These are phyloP conservation scores for Ceratocystis papillata DNA, from an alignment of 2,329 filamentous ascomycete species.

Conservation along the genomic window DNA sequence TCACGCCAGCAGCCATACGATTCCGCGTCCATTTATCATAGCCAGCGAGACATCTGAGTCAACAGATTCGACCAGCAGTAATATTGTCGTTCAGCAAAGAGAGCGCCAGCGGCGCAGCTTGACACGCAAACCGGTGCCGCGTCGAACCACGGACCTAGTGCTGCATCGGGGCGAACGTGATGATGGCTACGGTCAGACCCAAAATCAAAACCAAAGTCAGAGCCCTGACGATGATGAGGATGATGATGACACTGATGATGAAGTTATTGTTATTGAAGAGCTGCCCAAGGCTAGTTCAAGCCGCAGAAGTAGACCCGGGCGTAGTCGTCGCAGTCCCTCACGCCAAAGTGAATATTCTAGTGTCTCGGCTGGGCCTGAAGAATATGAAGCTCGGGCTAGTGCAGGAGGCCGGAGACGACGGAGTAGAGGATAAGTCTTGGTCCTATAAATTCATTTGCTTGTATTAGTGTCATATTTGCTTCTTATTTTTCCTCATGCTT, in stretches of 20 bases:
- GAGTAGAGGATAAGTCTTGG: constrained; percentile 8
- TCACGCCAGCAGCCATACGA: neutral
- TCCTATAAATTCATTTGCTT: neutral
- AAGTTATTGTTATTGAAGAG: constrained; percentile 17
- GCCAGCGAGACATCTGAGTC: neutral
- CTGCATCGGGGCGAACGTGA: constrained; percentile 3
- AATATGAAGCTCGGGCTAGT: neutral
- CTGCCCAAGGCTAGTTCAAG: neutral
- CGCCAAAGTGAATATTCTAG: constrained; percentile 19
- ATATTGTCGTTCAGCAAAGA: constrained; percentile 20
- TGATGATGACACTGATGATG: constrained; percentile 3
- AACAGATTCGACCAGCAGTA: neutral
- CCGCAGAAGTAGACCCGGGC: neutral
- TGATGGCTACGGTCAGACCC: neutral
- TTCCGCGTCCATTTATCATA: constrained; percentile 3
- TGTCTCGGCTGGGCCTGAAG: constrained; percentile 13
- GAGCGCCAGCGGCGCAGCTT: neutral
- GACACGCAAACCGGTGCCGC: constrained; percentile 18
- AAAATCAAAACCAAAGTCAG: neutral
- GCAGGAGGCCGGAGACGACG: neutral
- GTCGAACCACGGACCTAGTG: neutral
- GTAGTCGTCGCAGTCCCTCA: constrained; percentile 12
- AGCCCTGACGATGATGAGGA: neutral
- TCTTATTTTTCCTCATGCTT: constrained; percentile 5
- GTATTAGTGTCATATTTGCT: constrained; percentile 1